These are phyloP conservation scores for Sisymbrium altissimum DNA, from an alignment of 345 rosid species.

Conservation along the genomic window DNA sequence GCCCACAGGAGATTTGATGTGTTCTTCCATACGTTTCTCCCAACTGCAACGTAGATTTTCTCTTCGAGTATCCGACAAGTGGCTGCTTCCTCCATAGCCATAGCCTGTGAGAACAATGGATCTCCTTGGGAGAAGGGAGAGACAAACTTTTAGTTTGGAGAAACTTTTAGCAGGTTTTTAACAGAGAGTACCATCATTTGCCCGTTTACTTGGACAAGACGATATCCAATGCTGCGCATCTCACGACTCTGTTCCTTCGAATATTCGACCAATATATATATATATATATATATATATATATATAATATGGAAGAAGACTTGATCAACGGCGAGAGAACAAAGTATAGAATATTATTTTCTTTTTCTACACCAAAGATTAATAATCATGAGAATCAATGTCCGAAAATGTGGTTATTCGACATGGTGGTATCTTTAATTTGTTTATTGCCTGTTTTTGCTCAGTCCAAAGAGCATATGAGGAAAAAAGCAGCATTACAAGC, in stretches of 20 bases:
- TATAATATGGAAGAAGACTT: background rate
- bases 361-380: background rate
- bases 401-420: background rate
- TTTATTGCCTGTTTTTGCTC: background rate
- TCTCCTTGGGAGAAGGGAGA: background rate
- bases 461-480: background rate
- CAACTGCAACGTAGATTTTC: constrained; percentile 63
- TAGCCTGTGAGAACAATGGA: constrained; percentile 1
- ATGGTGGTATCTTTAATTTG: background rate
- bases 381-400: background rate
- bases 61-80: constrained; percentile 43
- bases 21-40: constrained; percentile 42
- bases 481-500: too few species aligned
- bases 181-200: background rate
- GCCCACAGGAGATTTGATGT: constrained; percentile 54
- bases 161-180: background rate
- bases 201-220: constrained; percentile 6
- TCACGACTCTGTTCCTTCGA: constrained; percentile 20
- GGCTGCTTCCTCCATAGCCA: constrained; percentile 35
- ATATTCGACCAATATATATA: constrained; percentile 23
- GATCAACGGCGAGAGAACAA: background rate
- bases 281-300: background rate
- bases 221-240: constrained; percentile 11
- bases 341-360: background rate
- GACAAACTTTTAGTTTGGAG: background rate